phyloP scores from a whole-genome alignment of 1,284 basidiomycete genomes.

The Trichosporon sp. region DNA sequence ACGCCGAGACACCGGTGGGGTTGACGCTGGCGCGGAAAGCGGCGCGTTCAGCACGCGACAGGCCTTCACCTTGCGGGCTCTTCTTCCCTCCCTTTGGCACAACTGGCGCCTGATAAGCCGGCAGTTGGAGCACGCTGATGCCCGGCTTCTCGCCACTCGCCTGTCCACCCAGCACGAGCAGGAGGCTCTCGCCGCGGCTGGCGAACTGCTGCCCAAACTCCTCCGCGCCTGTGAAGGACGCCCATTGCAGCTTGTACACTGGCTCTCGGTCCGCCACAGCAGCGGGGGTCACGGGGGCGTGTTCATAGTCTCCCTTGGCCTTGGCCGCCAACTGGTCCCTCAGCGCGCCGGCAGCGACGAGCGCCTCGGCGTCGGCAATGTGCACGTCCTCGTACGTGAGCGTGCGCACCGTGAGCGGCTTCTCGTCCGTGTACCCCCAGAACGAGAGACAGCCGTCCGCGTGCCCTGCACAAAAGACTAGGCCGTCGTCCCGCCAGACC shows the following conservation, averaged over 20 bases:
- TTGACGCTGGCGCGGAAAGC: constrained; percentile 68
- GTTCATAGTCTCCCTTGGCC: constrained; percentile 38
- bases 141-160: constrained; percentile 64
- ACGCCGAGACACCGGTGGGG: constrained; percentile 65
- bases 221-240: constrained; percentile 61
- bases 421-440: constrained; percentile 80
- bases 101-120: constrained; percentile 66
- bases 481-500: constrained; percentile 65
- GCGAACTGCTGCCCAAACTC: constrained; percentile 58
- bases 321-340: constrained; percentile 47
- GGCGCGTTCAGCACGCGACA: constrained; percentile 64
- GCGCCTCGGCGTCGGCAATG: constrained; percentile 55
- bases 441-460: constrained; percentile 85
- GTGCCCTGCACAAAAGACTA: constrained; percentile 62
- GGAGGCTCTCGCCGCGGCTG: constrained; percentile 66
- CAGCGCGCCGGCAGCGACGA: constrained; percentile 55
- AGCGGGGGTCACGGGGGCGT: constrained; percentile 29
- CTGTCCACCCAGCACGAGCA: constrained; percentile 79
- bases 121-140: constrained; percentile 70
- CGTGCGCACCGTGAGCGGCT: constrained; percentile 77
- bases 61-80: constrained; percentile 39
- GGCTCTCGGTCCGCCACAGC: constrained; percentile 65
- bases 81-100: constrained; percentile 27
- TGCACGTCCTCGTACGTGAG: constrained; percentile 61
- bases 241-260: constrained; percentile 87